Base-by-base conservation (phyloP, 2,329 filamentous ascomycete genomes). In the Fusarium sacchari region DNA sequence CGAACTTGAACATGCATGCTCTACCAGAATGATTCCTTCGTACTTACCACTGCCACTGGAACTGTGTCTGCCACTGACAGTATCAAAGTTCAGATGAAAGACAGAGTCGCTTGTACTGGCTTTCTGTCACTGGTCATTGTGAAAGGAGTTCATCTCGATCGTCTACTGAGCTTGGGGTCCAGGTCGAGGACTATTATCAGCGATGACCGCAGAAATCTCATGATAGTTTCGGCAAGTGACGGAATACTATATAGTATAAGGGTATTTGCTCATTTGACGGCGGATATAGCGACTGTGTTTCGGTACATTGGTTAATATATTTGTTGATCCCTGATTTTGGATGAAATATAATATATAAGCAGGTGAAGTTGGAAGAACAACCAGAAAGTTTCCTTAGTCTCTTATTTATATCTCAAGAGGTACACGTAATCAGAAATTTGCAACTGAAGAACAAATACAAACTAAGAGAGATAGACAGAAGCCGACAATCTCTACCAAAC, bases 291-390 rank as follows among this genome's bases (percentile, higher is more conserved):
- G 17, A 18, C 22, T 11, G 6, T 28, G 24, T 20, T n/a, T 49
- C 5, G 4, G 14, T n/a, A 9, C 12, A 30, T 22, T 12, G 3
- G 49, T 22, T 5, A 7, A 7, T 6, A 0, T 5, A 9, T 26
- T 12, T 26, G 6, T 22, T 36, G 5, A 13, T 2, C 2, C 2
- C 18, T 36, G 18, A 15, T 34, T 8, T 11, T 3, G 24, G n/a
- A 26, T 22, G n/a, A 34, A 36, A 8, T 26, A 22, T 9, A 36
- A 36, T 52, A 36, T 26, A 52, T 20, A 34, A 24, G 9, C 30
- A 34, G 6, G 24, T 15, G 30, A 34, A 11, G n/a, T n/a, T n/a
- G n/a, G n/a, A n/a, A n/a, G n/a, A n/a, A n/a, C n/a, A n/a, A n/a
- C n/a, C n/a, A n/a, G n/a, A n/a, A n/a, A n/a, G n/a, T n/a, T n/a